A percentile compares a stretch with the other conserved stretches of the same genome.
Conservation (phyloP, 2,329 filamentous ascomycete species). For the Pseudodiploospora longispora region DNA sequence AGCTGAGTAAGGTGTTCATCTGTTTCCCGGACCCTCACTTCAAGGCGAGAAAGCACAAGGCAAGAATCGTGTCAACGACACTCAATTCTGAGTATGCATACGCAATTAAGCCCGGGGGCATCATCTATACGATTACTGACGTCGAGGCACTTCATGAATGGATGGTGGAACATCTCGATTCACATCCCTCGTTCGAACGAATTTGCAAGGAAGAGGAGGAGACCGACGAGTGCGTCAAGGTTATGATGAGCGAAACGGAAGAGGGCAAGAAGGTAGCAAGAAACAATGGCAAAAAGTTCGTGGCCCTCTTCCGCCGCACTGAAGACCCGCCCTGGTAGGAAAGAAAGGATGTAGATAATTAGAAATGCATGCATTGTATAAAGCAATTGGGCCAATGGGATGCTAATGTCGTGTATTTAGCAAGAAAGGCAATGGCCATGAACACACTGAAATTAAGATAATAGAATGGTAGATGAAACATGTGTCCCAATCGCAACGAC, state of each 20-base stretch:
- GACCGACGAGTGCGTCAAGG: slow-evolving; percentile 59
- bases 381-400: too few species aligned
- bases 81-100: slow-evolving; percentile 92
- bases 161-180: slow-evolving; percentile 83
- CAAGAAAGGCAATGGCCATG: too few species aligned
- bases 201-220: slow-evolving; percentile 60
- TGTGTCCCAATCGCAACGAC: too few species aligned
- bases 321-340: slow-evolving; percentile 70
- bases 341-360: too few species aligned
- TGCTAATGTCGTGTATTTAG: too few species aligned
- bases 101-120: slow-evolving; percentile 71
- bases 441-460: too few species aligned
- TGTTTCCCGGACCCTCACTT: slow-evolving; percentile 99
- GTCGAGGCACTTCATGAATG: slow-evolving; percentile 88
- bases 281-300: slow-evolving; percentile 84
- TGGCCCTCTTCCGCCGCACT: slow-evolving; percentile 76
- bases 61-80: slow-evolving; percentile 81
- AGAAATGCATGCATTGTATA: too few species aligned
- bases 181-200: slow-evolving; percentile 70
- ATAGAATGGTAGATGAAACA: too few species aligned
- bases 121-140: slow-evolving; percentile 95
- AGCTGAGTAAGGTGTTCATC: slow-evolving; percentile 88
- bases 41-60: slow-evolving; percentile 95
- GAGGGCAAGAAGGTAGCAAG: slow-evolving; percentile 94
- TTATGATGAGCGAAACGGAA: slow-evolving; percentile 81